phyloP scores from a whole-genome alignment of 139 green algal species.

The Chlamydomonas eustigma region DNA sequence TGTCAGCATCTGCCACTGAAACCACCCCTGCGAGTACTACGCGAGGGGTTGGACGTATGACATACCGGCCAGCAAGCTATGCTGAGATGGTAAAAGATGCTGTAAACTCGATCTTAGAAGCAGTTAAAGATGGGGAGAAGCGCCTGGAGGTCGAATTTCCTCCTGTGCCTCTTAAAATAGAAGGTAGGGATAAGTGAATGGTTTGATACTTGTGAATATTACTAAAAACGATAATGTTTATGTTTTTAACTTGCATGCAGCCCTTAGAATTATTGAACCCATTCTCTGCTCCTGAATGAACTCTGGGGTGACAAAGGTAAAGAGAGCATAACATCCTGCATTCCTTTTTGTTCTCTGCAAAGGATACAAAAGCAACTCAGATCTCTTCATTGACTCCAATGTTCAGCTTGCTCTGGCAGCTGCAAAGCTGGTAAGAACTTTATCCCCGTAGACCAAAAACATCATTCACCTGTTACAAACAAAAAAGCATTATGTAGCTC shows the following conservation, averaged over 20 bases:
- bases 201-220: too few relatives aligned
- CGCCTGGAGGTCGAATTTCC: slow-evolving; percentile 90
- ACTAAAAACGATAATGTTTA: too few relatives aligned
- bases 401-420: slow-evolving; percentile 76
- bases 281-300: too few relatives aligned
- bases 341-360: slow-evolving; percentile 16
- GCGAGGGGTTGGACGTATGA: slow-evolving; percentile 46
- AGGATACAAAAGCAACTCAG: slow-evolving; percentile 83
- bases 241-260: too few relatives aligned
- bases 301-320: too few relatives aligned
- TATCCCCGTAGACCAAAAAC: too few relatives aligned
- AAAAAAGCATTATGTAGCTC: too few relatives aligned
- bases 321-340: neutral
- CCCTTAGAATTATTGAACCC: too few relatives aligned
- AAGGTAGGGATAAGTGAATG: too few relatives aligned
- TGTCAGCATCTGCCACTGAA: too few relatives aligned
- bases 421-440: slow-evolving; percentile 48
- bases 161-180: slow-evolving; percentile 54
- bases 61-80: slow-evolving; percentile 69
- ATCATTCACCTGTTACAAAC: too few relatives aligned
- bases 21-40: too few relatives aligned
- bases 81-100: slow-evolving; percentile 74
- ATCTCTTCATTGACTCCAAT: slow-evolving; percentile 90
- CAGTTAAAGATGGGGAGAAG: slow-evolving; percentile 56
- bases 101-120: slow-evolving; percentile 43